These are phyloP conservation scores for Heliosperma pusillum DNA, from an alignment of 148 eudicot species.

Conservation along the genomic window DNA sequence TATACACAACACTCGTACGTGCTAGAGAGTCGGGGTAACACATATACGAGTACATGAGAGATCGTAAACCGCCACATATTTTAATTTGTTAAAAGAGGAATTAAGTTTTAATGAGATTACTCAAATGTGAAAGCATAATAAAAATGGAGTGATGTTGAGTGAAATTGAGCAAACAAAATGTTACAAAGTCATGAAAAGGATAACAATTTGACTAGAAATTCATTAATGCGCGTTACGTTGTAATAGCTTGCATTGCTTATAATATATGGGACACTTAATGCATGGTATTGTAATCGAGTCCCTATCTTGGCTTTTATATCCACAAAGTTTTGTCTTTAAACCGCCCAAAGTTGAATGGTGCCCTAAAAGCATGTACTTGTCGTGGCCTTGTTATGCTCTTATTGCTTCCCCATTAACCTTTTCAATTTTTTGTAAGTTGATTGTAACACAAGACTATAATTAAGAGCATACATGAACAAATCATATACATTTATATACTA, in stretches of 20 bases:
- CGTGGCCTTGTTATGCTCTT: constrained; percentile 6
- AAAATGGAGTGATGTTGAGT: background rate
- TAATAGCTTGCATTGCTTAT: background rate
- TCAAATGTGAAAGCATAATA: background rate
- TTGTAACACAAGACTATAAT: too few relatives aligned
- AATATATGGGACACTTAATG: too few relatives aligned
- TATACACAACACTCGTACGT: too few relatives aligned
- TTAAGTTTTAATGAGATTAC: background rate
- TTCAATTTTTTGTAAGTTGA: too few relatives aligned
- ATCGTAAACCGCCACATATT: too few relatives aligned
- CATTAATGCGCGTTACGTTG: background rate
- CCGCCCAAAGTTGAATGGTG: constrained; percentile 31
- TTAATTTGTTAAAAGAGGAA: too few relatives aligned
- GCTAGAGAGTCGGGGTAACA: too few relatives aligned
- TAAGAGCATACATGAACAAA: too few relatives aligned
- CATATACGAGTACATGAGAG: too few relatives aligned
- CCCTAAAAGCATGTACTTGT: constrained; percentile 29
- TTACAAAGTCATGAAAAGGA: constrained; percentile 1
- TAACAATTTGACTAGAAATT: background rate
- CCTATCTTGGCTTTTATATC: constrained; percentile 18
- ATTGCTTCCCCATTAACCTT: background rate
- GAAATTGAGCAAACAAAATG: background rate
- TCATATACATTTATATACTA: too few relatives aligned
- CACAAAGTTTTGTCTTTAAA: constrained; percentile 18
- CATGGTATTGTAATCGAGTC: too few relatives aligned